Evolutionary conservation across 2,329 filamentous ascomycete genomes (phyloP).

Genomic region (Aotearoamyces nothofagi): DNA sequence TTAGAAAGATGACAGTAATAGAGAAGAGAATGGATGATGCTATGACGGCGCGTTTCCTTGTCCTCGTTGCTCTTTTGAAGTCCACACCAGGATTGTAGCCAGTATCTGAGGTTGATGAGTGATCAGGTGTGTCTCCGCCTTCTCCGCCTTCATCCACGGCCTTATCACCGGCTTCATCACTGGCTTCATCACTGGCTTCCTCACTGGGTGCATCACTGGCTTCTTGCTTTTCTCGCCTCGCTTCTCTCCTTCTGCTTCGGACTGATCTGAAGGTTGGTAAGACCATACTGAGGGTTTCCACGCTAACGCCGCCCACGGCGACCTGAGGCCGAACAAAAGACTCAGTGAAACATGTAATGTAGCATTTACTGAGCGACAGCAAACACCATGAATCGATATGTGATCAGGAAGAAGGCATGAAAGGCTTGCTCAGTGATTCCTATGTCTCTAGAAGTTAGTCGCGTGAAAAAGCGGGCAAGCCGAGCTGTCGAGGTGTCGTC

Average conservation of each 20-base stretch:
- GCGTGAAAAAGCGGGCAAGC: background rate
- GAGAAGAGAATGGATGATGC: constrained; percentile 57
- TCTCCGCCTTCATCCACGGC: background rate
- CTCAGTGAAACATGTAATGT: background rate
- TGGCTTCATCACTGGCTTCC: too few relatives aligned
- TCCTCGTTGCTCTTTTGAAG: constrained; percentile 32
- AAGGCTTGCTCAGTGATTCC: background rate
- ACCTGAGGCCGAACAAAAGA: background rate
- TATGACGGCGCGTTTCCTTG: constrained; percentile 37
- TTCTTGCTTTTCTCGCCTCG: constrained; percentile 6
- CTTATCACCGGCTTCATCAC: too few relatives aligned
- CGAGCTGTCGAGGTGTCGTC: too few relatives aligned
- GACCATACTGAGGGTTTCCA: constrained; percentile 8
- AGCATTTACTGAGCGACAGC: background rate
- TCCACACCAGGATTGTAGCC: constrained; percentile 11
- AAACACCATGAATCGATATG: background rate
- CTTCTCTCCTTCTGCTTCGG: constrained; percentile 6
- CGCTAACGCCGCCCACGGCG: too few relatives aligned
- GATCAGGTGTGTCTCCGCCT: constrained; percentile 7
- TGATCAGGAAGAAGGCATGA: constrained; percentile 1
- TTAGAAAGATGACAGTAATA: constrained; percentile 60
- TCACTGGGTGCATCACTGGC: background rate
- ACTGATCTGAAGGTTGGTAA: constrained; percentile 18
- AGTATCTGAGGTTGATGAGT: constrained; percentile 10
- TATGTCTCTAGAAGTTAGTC: background rate